Percentiles rank a stretch among this genome's conserved stretches.
Conservation (phyloP, 306 rosid species). For the Oemleria cerasiformis region DNA sequence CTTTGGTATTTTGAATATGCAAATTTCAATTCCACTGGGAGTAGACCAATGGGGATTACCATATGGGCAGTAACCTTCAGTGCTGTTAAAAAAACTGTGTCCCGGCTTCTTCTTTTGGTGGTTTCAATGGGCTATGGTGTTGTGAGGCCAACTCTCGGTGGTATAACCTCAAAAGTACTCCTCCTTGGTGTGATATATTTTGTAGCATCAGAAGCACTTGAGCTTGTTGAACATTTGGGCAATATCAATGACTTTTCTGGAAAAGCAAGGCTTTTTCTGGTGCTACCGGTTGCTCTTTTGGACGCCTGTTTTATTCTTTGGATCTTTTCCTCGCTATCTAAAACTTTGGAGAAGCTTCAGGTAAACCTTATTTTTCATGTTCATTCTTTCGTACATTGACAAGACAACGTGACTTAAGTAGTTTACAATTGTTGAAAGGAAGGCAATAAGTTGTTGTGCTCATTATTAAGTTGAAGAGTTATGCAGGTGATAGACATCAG, state of each 20-base stretch:
- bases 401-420: neutral
- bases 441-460: neutral
- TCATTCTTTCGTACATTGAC: neutral
- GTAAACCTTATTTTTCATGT: slow-evolving; percentile 31
- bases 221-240: slow-evolving; percentile 76
- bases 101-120: slow-evolving; percentile 66
- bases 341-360: slow-evolving; percentile 82
- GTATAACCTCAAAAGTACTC: slow-evolving; percentile 49
- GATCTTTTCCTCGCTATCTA: slow-evolving; percentile 68
- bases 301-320: slow-evolving; percentile 76
- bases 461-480: neutral
- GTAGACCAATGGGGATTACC: slow-evolving; percentile 69
- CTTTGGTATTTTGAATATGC: slow-evolving; percentile 74
- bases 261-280: slow-evolving; percentile 57
- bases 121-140: slow-evolving; percentile 76
- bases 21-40: slow-evolving; percentile 67
- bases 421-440: slow-evolving; percentile 9
- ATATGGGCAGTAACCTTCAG: slow-evolving; percentile 64
- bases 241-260: slow-evolving; percentile 72
- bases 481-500: neutral
- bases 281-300: slow-evolving; percentile 67
- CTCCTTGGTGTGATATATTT: slow-evolving; percentile 62
- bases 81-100: slow-evolving; percentile 65
- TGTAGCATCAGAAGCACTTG: slow-evolving; percentile 69
- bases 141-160: slow-evolving; percentile 67